Conservation (phyloP, 2,329 filamentous ascomycete species). For the Colletotrichum lini region DNA sequence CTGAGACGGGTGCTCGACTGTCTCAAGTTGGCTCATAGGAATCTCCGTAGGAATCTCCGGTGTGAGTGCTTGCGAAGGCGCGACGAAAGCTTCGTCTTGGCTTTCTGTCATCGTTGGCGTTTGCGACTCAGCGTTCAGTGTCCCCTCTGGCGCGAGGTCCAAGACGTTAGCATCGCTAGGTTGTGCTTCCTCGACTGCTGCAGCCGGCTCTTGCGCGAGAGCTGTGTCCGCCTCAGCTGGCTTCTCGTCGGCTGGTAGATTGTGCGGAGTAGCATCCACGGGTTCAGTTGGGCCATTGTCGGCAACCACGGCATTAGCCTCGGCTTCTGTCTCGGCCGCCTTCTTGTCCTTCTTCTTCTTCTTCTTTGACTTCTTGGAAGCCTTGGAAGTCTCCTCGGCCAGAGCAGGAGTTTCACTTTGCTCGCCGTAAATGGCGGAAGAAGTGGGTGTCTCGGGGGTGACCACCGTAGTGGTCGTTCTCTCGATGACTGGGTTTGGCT, state of each 20-base stretch:
- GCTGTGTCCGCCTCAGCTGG: background rate
- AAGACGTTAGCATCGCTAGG: background rate
- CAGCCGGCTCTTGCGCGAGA: background rate
- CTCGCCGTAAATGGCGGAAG: constrained; percentile 31
- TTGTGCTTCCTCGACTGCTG: background rate
- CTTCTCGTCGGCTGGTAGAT: background rate
- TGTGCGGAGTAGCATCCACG: background rate
- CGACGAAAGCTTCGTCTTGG: constrained; percentile 21
- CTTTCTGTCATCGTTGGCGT: constrained; percentile 20
- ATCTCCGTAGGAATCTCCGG: background rate
- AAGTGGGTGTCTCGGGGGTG: constrained; percentile 4
- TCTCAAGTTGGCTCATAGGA: background rate
- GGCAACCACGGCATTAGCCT: background rate
- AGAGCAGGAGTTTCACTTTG: constrained; percentile 8
- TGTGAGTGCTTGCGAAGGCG: constrained; percentile 10
- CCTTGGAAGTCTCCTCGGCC: constrained; percentile 24
- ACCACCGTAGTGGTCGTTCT: background rate
- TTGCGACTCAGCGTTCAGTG: constrained; percentile 9
- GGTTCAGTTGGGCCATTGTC: background rate
- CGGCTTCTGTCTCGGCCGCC: constrained; percentile 1
- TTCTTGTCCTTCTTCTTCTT: constrained; percentile 46
- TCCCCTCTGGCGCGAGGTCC: background rate
- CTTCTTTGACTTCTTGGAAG: constrained; percentile 36
- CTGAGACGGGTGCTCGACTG: constrained; percentile 21
- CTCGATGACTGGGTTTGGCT: background rate